Evolutionary conservation across 768 basidiomycete genomes (phyloP), one percentile per base, ranked within the genome.

Genomic region (Lentinula raphanica): DNA sequence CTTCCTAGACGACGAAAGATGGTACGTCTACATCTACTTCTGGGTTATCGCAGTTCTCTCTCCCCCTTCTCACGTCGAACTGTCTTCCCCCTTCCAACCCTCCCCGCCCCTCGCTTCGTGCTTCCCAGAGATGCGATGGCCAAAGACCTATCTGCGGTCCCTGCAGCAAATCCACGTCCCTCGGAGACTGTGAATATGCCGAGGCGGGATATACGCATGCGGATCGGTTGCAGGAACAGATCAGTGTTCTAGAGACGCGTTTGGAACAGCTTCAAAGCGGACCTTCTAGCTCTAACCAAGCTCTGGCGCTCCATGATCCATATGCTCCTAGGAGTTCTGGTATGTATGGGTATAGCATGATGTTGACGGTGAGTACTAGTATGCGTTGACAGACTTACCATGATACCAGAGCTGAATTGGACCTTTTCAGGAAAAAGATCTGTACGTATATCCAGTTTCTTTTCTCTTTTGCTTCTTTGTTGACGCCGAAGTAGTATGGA

Each of bases 101-200:
- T n/a, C n/a, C n/a, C n/a, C n/a, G n/a, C n/a, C n/a, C n/a, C n/a
- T n/a, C n/a, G n/a, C n/a, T n/a, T n/a, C 23, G 32, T 36, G 17
- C n/a, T 21, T 8, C 15, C n/a, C 46, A 79, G 77, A 68, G 70
- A 58, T 79, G 77, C 44, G 77, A 79, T 59, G 75, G 77, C 5
- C 50, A 50, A 5, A 68, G 69, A 38, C 77, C 77, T 0, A 64
- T 69, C 3, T 79, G 77, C 49, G 67, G 69, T 6, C 78, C 72
- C 44, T 79, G 77, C 60, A 61, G 66, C n/a, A 65, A 72, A 5
- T 15, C 70, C 0, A 67, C 72, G 40, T 65, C 74, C 15, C 58
- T 54, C 6, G 74, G 71, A 7, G 77, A 79, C 46, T 79, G 77
- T 57, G 76, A 79, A 64, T 79, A 79, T 54, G 71, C 72, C 0